phyloP scores from a whole-genome alignment of 345 rosid genomes.

The Rhizophora apiculata region DNA sequence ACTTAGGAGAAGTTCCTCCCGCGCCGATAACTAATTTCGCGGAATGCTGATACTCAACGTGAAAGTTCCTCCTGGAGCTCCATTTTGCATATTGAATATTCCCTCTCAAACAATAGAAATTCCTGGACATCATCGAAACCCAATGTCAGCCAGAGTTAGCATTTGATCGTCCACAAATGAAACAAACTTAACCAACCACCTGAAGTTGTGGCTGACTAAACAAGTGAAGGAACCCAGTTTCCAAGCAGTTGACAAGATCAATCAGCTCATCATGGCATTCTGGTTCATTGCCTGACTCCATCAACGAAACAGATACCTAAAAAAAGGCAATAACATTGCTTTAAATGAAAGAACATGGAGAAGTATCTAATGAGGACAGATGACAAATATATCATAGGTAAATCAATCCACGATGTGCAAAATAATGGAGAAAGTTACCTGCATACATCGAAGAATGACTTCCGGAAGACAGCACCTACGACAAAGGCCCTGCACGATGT shows the following conservation, averaged over 20 bases:
- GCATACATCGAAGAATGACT: constrained; percentile 78
- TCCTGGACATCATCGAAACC: constrained; percentile 50
- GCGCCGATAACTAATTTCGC: background rate
- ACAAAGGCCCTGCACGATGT: constrained; percentile 78
- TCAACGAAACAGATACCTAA: constrained; percentile 77
- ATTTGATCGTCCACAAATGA: background rate
- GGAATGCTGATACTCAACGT: constrained; percentile 11
- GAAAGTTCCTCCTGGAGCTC: constrained; percentile 56
- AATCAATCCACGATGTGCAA: background rate
- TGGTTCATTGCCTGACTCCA: constrained; percentile 63
- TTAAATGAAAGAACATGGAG: background rate
- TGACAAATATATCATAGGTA: background rate
- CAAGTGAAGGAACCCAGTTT: constrained; percentile 66
- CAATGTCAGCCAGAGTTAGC: constrained; percentile 8
- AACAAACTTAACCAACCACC: background rate
- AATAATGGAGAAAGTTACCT: constrained; percentile 41
- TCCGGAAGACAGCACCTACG: constrained; percentile 95
- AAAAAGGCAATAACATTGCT: background rate
- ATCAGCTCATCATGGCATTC: constrained; percentile 74
- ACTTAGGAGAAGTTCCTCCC: too few species aligned
- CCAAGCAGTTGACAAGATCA: constrained; percentile 69
- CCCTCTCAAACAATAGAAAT: constrained; percentile 82
- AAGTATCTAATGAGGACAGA: background rate
- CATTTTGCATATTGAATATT: constrained; percentile 65
- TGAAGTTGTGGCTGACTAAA: constrained; percentile 73